Conservation (phyloP, 2,329 filamentous ascomycete species). For the Colletotrichum karsti region DNA sequence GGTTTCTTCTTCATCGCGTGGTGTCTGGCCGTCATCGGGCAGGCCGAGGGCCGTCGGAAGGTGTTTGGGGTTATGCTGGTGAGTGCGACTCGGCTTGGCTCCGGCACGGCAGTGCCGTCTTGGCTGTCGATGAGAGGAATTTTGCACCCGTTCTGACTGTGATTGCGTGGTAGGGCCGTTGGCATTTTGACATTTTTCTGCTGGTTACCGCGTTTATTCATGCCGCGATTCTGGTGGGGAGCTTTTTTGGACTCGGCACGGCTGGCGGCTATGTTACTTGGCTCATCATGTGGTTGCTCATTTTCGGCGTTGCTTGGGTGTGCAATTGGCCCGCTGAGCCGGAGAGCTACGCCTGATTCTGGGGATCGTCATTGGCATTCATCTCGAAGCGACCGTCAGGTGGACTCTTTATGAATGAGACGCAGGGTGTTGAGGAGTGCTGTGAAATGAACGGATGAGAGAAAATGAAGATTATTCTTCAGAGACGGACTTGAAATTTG, state of each 20-base stretch:
- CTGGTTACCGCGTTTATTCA: conserved; percentile 9
- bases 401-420: background rate
- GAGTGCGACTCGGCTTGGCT: background rate
- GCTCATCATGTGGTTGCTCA: conserved; percentile 24
- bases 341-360: background rate
- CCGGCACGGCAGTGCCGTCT: background rate
- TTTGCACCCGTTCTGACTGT: background rate
- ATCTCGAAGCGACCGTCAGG: background rate
- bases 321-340: conserved; percentile 17
- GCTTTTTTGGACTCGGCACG: conserved; percentile 6
- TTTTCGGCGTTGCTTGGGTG: conserved; percentile 22
- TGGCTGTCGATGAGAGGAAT: background rate
- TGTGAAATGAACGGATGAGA: no score
- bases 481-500: background rate
- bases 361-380: background rate
- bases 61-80: conserved; percentile 19
- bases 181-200: conserved; percentile 18
- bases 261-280: conserved; percentile 2
- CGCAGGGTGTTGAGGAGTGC: background rate
- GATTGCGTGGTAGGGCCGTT: background rate
- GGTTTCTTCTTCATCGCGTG: conserved; percentile 22
- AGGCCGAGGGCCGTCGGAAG: conserved; percentile 20
- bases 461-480: background rate
- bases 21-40: conserved; percentile 18
- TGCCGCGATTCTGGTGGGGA: background rate